Percentiles rank a stretch among this genome's conserved stretches.
Evolutionary conservation across 2,329 filamentous ascomycete genomes (phyloP).

Genomic region (Talaromyces sp.): DNA sequence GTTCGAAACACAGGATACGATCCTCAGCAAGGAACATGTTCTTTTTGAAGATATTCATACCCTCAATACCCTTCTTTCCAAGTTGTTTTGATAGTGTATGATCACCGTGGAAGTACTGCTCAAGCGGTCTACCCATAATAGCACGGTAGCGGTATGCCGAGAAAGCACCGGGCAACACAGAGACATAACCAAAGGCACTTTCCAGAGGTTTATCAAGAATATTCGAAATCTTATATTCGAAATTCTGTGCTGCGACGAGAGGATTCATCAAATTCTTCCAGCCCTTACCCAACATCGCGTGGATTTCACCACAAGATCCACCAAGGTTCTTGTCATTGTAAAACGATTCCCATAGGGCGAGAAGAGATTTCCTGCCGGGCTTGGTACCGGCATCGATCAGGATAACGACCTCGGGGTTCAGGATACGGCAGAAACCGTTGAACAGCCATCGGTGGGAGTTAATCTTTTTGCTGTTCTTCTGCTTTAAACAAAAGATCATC

Average conservation of each 20-base stretch:
- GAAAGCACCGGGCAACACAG: conserved; percentile 95
- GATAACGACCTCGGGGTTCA: conserved; percentile 95
- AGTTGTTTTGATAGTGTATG: conserved; percentile 92
- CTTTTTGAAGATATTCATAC: conserved; percentile 99
- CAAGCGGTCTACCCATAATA: conserved; percentile 92
- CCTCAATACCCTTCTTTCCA: conserved; percentile 97
- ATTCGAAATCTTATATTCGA: conserved; percentile 99
- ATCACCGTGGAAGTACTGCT: conserved; percentile 99
- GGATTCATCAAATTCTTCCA: conserved; percentile 92
- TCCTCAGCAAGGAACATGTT: conserved; percentile 99
- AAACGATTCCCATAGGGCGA: conserved; percentile 94
- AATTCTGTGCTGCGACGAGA: conserved; percentile 92
- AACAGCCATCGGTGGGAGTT: conserved; percentile 98
- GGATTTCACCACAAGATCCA: conserved; percentile 96
- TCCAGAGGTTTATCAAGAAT: conserved; percentile 97
- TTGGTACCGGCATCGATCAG: conserved; percentile 95
- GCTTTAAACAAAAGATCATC: conserved; percentile 98
- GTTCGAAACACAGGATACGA: conserved; percentile 97
- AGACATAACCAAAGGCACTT: conserved; percentile 93
- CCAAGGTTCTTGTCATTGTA: conserved; percentile 99
- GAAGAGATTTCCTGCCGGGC: conserved; percentile 84
- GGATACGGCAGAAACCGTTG: conserved; percentile 90
- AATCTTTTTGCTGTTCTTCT: conserved; percentile 99
- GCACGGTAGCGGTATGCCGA: conserved; percentile 95
- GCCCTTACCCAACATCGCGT: conserved; percentile 89